Evolutionary conservation across 768 basidiomycete species (phyloP).

Genomic region (Lentinula sp.): DNA sequence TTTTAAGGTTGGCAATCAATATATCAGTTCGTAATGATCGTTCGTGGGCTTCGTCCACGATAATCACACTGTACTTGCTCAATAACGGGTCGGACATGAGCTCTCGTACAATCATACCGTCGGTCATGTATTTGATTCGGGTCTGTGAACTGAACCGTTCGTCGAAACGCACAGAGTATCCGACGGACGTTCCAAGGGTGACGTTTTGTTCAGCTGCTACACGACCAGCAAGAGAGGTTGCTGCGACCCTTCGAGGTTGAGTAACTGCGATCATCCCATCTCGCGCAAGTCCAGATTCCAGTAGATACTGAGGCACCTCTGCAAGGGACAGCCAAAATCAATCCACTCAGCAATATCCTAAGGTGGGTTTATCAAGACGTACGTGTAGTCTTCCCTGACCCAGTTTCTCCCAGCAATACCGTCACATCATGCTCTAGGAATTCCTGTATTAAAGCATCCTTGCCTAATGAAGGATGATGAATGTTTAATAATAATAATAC

Average conservation of each 20-base stretch:
- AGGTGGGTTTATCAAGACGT: slow-evolving; percentile 26
- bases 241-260: slow-evolving; percentile 92
- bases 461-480: slow-evolving; percentile 37
- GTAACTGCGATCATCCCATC: slow-evolving; percentile 84
- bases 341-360: background rate
- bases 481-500: background rate
- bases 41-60: slow-evolving; percentile 98
- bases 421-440: slow-evolving; percentile 77
- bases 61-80: slow-evolving; percentile 76
- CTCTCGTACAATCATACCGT: slow-evolving; percentile 96
- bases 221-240: slow-evolving; percentile 87
- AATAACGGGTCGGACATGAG: slow-evolving; percentile 74
- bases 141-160: slow-evolving; percentile 69
- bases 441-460: slow-evolving; percentile 67
- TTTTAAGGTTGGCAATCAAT: slow-evolving; percentile 85
- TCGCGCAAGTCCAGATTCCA: slow-evolving; percentile 72
- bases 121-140: slow-evolving; percentile 92
- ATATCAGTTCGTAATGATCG: slow-evolving; percentile 92
- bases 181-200: slow-evolving; percentile 70
- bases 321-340: slow-evolving; percentile 1
- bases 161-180: slow-evolving; percentile 96
- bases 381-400: slow-evolving; percentile 99
- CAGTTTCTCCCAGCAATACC: slow-evolving; percentile 92
- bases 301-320: slow-evolving; percentile 97
- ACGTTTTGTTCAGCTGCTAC: slow-evolving; percentile 82